A percentile compares a stretch with the other conserved stretches of the same genome.
Conservation (phyloP, 1,139 yeast species). For the Kodamaea alishanica region DNA sequence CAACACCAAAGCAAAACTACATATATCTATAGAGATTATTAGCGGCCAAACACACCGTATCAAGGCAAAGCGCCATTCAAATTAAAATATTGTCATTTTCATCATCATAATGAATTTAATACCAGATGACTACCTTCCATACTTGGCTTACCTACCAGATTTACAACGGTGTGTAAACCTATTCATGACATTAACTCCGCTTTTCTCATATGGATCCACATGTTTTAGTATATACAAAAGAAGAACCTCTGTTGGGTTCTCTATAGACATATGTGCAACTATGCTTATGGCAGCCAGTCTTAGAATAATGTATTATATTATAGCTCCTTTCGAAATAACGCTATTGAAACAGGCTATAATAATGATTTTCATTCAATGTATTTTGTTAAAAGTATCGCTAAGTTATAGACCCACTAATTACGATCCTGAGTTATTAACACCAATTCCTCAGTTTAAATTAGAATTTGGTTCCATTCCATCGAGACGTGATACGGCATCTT, state of each 20-base stretch:
- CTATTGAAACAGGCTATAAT: conserved; percentile 71
- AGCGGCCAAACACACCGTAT: no score
- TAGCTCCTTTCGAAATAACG: conserved; percentile 76
- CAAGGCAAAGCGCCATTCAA: no score
- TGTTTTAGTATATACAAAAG: conserved; percentile 62
- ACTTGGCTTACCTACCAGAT: conserved; percentile 44
- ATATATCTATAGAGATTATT: no score
- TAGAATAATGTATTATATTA: conserved; percentile 70
- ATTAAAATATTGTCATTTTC: no score
- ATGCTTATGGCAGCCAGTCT: conserved; percentile 78
- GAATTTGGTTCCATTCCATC: conserved; percentile 21
- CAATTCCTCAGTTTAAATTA: conserved; percentile 27
- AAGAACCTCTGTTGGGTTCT: conserved; percentile 71
- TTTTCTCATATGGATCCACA: conserved; percentile 83
- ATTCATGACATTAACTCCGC: conserved; percentile 68
- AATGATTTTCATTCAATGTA: conserved; percentile 71
- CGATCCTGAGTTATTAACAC: conserved; percentile 39
- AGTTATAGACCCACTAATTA: conserved; percentile 49
- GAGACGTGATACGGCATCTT: conserved; percentile 4
- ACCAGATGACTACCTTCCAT: conserved; percentile 24
- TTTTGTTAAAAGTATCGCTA: conserved; percentile 60
- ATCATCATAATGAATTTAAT: conserved; percentile 10
- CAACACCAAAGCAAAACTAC: no score
- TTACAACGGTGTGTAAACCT: conserved; percentile 39
- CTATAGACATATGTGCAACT: conserved; percentile 85